Evolutionary conservation across 345 rosid genomes (phyloP), one percentile per base, ranked within the genome.

Genomic region (Melaleuca alternifolia): DNA sequence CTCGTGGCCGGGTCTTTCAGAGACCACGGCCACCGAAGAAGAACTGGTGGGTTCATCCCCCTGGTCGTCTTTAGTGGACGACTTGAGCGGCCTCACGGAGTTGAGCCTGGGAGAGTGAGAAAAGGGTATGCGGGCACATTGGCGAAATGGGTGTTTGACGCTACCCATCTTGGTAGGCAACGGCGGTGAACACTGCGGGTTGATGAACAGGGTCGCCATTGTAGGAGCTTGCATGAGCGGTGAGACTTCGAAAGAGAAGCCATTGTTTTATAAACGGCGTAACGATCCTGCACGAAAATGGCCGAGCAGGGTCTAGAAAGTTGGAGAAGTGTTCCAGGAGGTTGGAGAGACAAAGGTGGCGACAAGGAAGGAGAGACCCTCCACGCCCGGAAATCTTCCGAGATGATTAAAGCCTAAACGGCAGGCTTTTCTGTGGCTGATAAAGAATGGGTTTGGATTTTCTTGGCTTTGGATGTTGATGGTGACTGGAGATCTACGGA

Each of bases 241-340:
- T 9, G 79, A 56, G 84, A 59, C 20, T 33, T 50, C 46, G 24
- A 54, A 26, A 7, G 82, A 5, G 41, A 88, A 48, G 84, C 85
- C 13, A 46, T 84, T 56, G 50, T 87, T 84, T 86, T 12, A 37
- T 75, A 65, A 23, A 16, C 28, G 51, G 44, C 2, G 16, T 44
- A 54, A 84, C 26, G 62, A 87, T 79, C 86, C 62, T 33, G 65
- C 48, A 57, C 37, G 83, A 44, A 82, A 51, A 50, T 54, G 79
- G 57, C 26, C 84, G 33, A 56, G 81, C 85, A 46, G 77, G 50
- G 84, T 90, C 94, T 91, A 87, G 94, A 92, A 90, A 87, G 89
- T 88, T 89, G 88, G 89, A 91, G 96, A 92, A 92, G 87, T 50
- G 14, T 76, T n/a, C 85, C 94, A 91, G 83, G 86, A 86, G 94